A percentile compares a stretch with the other conserved stretches of the same genome.
Evolutionary conservation across 495 filamentous ascomycete species (phyloP).

Genomic region (Clohesyomyces aquaticus): DNA sequence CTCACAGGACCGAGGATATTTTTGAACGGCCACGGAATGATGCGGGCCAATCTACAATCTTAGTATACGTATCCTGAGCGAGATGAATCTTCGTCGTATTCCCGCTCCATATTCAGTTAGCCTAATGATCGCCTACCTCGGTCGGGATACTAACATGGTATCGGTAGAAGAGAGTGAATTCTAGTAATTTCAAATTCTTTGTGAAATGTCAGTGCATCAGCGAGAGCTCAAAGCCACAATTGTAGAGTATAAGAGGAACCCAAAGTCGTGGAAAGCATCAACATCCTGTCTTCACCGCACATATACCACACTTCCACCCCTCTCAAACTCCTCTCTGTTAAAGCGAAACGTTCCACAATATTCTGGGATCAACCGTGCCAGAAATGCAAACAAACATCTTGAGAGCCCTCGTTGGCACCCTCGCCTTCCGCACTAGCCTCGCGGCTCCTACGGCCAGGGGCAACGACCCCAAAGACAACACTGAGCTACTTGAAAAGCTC

Average conservation of each 20-base stretch:
- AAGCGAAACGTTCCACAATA: background rate
- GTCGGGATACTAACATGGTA: too few species aligned
- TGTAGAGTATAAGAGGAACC: too few species aligned
- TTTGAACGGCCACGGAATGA: background rate
- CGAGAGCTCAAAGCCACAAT: too few species aligned
- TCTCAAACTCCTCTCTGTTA: background rate
- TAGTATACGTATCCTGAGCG: background rate
- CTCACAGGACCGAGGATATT: conserved; percentile 2
- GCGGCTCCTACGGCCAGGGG: conserved; percentile 3
- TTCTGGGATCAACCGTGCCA: background rate
- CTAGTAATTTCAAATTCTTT: too few species aligned
- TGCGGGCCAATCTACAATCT: background rate
- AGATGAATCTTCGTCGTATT: background rate
- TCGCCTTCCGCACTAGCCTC: background rate
- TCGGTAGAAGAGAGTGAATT: too few species aligned
- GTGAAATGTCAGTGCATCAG: too few species aligned
- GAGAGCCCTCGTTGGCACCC: background rate
- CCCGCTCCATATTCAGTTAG: too few species aligned
- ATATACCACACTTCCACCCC: background rate
- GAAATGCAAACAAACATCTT: background rate
- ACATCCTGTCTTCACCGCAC: too few species aligned
- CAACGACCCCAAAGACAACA: too few species aligned
- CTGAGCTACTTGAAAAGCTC: conserved; percentile 1
- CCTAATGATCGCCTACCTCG: too few species aligned
- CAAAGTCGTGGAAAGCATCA: too few species aligned